Evolutionary conservation across 129 eudicot genomes (phyloP).

Genomic region (Escallonia herrerae): DNA sequence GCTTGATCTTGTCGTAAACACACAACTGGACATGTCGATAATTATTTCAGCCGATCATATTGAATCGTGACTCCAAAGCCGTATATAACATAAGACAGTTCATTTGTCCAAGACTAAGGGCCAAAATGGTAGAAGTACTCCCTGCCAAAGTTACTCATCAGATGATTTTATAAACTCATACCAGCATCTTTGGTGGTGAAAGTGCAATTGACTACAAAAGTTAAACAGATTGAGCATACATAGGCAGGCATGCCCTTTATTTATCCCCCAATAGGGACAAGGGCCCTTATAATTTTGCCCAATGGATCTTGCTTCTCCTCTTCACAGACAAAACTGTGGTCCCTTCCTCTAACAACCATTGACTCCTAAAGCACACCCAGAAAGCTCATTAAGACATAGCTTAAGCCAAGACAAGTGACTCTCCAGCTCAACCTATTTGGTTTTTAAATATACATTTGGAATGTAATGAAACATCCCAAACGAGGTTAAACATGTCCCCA

Average conservation of each 20-base stretch:
- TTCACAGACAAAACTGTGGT: conserved; percentile 14
- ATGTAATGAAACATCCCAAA: neutral
- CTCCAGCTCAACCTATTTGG: conserved; percentile 1
- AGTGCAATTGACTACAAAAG: conserved; percentile 28
- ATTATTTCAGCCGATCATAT: no score
- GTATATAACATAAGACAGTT: neutral
- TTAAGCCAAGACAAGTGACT: neutral
- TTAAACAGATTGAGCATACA: conserved; percentile 7
- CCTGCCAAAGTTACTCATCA: neutral
- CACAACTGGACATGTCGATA: no score
- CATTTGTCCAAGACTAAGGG: neutral
- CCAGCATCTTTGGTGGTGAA: conserved; percentile 27
- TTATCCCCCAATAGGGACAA: conserved; percentile 13
- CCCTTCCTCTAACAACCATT: conserved; percentile 13
- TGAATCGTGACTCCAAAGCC: no score
- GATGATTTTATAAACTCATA: conserved; percentile 1
- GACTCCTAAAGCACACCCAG: conserved; percentile 16
- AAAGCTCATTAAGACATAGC: neutral
- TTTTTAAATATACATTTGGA: neutral
- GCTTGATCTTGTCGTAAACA: no score
- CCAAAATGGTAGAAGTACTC: neutral
- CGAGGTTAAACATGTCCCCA: neutral
- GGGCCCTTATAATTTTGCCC: conserved; percentile 18
- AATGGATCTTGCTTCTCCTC: conserved; percentile 5
- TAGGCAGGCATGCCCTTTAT: no score